Evolutionary conservation across 2,329 filamentous ascomycete species (phyloP).

Genomic region (Incumbomyces delicatus): DNA sequence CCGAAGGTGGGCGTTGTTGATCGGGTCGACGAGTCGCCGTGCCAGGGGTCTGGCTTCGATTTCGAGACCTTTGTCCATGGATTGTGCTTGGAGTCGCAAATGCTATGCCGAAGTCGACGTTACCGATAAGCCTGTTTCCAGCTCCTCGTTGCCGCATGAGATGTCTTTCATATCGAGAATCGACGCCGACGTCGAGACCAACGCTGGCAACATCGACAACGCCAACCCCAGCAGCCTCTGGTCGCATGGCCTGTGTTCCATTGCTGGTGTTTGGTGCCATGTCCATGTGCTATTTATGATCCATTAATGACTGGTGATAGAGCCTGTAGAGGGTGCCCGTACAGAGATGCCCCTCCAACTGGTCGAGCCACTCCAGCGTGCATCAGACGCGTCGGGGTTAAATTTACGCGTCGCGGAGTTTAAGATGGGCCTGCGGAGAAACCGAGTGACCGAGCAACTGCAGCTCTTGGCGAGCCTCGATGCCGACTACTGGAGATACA

Average conservation of each 20-base stretch:
- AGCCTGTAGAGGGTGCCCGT: no score
- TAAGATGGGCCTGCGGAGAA: background rate
- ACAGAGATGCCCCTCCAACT: no score
- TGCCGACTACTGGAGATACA: no score
- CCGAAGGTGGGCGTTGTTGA: conserved; percentile 1
- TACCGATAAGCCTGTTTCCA: conserved; percentile 23
- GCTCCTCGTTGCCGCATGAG: conserved; percentile 50
- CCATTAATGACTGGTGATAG: no score
- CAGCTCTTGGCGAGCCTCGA: no score
- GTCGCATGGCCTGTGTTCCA: background rate
- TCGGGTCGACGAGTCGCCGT: conserved; percentile 7
- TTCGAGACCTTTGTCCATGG: conserved; percentile 10
- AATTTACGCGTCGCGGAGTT: background rate
- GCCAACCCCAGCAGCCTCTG: background rate
- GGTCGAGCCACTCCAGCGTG: no score
- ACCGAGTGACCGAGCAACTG: no score
- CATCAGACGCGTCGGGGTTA: background rate
- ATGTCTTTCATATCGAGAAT: conserved; percentile 41
- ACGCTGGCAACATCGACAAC: background rate
- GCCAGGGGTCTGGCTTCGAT: conserved; percentile 23
- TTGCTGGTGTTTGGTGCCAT: background rate
- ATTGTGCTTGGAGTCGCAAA: conserved; percentile 27
- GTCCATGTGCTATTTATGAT: background rate
- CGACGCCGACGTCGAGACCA: conserved; percentile 27
- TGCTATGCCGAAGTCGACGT: conserved; percentile 28